Base-by-base conservation (phyloP, 345 rosid species). In the Corchorus olitorius region DNA sequence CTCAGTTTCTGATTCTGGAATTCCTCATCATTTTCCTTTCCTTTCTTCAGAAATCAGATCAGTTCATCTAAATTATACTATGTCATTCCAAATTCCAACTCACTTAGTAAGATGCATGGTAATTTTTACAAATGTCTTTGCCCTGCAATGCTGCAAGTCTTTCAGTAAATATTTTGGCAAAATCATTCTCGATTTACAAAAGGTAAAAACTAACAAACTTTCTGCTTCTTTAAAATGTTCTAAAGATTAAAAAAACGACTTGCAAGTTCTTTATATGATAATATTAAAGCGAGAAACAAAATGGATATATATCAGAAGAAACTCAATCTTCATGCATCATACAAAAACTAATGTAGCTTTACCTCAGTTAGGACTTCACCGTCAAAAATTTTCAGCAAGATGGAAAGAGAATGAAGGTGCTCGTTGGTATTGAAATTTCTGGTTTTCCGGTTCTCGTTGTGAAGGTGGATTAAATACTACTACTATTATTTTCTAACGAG, bases 311-410 rank as follows among this genome's bases (percentile, higher is more conserved):
- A 13, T 37, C 41, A 63, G 67, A 63, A n/a, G 49, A n/a, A 65
- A 41, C 50, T 41, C 50, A 65, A 41, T 41, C 46, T 50, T 15
- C 15, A 33, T 15, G 14, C n/a, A 69, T 16, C 45, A 8, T 33
- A 16, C 60, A 33, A 14, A 50, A 22, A 69, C 20, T 35, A 69
- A 16, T 52, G 53, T 54, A 69, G 27, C 59, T 50, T 45, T 50
- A 50, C 73, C 73, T 69, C 46, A 16, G 33, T 16, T 16, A 69
- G 3, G 46, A 69, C 34, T 27, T 61, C 65, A 33, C 65, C 43
- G 11, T 22, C 9, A 5, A 59, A 59, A 59, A 15, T 22, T 10
- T 58, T 58, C 62, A 22, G 4, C 22, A 34, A 59, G 35, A 20
- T 48, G 20, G 39, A 13, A 68, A 68, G 59, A 69, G 59, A 69